A percentile compares a stretch with the other conserved stretches of the same genome.
phyloP scores from a whole-genome alignment of 2,329 filamentous ascomycete species.

The Aphanoascus verrucosus region DNA sequence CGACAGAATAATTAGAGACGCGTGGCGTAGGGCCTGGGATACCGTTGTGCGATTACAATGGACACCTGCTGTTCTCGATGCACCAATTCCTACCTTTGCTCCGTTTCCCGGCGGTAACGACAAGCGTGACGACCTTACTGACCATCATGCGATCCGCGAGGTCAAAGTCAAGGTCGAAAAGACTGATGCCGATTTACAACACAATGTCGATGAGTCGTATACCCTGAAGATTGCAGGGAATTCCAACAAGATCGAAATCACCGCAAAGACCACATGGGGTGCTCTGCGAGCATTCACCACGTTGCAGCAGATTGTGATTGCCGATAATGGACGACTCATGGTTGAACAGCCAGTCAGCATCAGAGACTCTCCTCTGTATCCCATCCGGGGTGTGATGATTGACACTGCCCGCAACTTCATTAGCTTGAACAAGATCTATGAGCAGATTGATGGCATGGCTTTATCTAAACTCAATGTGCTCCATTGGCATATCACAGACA shows the following conservation, averaged over 20 bases:
- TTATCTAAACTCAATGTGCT: conserved; percentile 48
- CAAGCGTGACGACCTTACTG: conserved; percentile 22
- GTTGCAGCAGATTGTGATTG: conserved; percentile 45
- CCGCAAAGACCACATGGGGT: conserved; percentile 44
- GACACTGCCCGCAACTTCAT: conserved; percentile 48
- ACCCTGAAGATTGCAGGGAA: conserved; percentile 35
- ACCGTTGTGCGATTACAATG: conserved; percentile 43
- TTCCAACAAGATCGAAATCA: conserved; percentile 37
- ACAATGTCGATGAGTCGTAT: conserved; percentile 50
- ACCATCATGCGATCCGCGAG: conserved; percentile 26
- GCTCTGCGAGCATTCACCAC: conserved; percentile 48
- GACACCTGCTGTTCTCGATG: conserved; percentile 44
- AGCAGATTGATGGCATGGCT: conserved; percentile 47
- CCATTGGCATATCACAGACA: conserved; percentile 48
- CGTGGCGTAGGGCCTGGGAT: conserved; percentile 42
- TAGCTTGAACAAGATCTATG: conserved; percentile 40
- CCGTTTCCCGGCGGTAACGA: conserved; percentile 39
- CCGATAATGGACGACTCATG: conserved; percentile 36
- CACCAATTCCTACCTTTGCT: conserved; percentile 41
- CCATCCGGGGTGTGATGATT: conserved; percentile 47
- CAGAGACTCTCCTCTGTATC: conserved; percentile 42
- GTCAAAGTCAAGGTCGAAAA: conserved; percentile 41
- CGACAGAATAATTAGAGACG: conserved; percentile 34
- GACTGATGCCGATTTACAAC: conserved; percentile 40
- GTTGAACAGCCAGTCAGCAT: conserved; percentile 46